These are phyloP conservation scores for Tuber melanosporum DNA, from an alignment of 495 filamentous ascomycete species.

Conservation along the genomic window DNA sequence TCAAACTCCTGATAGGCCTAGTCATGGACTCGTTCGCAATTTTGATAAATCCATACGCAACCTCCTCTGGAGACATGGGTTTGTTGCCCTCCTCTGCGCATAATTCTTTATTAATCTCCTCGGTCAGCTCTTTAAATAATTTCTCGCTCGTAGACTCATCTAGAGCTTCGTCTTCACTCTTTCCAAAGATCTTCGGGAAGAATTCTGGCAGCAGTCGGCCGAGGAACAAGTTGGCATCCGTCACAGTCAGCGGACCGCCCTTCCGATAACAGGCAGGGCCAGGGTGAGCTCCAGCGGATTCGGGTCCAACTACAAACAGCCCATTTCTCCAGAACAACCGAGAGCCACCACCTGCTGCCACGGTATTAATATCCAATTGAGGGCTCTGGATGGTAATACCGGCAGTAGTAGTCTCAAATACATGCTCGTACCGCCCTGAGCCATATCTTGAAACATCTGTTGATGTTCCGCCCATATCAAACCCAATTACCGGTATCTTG, in stretches of 20 bases:
- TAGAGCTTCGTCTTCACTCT: conserved; percentile 79
- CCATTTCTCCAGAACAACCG: conserved; percentile 86
- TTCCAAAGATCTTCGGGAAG: conserved; percentile 95
- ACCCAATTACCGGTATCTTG: conserved; percentile 86
- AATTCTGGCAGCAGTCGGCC: conserved; percentile 86
- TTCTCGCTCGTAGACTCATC: conserved; percentile 71
- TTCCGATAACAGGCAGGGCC: conserved; percentile 94
- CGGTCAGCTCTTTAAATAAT: conserved; percentile 69
- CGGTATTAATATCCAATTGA: conserved; percentile 96
- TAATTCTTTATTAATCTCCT: conserved; percentile 64
- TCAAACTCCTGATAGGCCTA: conserved; percentile 81
- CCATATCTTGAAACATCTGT: conserved; percentile 94
- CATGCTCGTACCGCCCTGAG: conserved; percentile 83
- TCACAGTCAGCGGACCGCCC: conserved; percentile 85
- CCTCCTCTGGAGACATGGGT: conserved; percentile 75
- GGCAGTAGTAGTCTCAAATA: conserved; percentile 94
- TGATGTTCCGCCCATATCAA: conserved; percentile 90
- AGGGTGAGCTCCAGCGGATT: conserved; percentile 87
- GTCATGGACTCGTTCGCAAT: conserved; percentile 97
- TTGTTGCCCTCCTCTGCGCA: conserved; percentile 52
- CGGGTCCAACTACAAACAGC: conserved; percentile 91
- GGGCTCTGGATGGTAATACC: conserved; percentile 93
- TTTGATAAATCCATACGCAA: conserved; percentile 82
- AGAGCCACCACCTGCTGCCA: conserved; percentile 88
- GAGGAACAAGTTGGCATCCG: conserved; percentile 86